These are phyloP conservation scores for Camelina laxa DNA, from an alignment of 345 rosid genomes.

Conservation along the genomic window DNA sequence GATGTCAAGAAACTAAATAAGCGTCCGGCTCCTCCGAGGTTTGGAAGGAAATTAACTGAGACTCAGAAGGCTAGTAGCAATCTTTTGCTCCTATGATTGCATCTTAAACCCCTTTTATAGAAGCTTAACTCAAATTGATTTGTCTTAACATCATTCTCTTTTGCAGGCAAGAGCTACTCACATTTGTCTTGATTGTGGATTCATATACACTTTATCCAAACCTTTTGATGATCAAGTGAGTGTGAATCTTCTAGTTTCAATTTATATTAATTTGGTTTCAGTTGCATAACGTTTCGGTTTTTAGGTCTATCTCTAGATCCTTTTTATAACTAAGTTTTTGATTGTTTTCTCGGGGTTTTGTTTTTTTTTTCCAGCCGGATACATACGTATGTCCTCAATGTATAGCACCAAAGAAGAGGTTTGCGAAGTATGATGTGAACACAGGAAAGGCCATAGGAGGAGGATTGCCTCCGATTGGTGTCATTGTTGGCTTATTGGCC, in stretches of 20 bases:
- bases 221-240: conserved; percentile 86
- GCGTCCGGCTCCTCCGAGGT: conserved; percentile 97
- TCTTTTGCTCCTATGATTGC: not conserved
- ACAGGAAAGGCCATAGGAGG: conserved; percentile 91
- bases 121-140: not conserved
- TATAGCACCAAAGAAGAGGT: conserved; percentile 90
- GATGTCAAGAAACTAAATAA: conserved; percentile 86
- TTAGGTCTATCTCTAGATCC: not conserved
- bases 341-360: not conserved
- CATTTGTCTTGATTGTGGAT: conserved; percentile 97
- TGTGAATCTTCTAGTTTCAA: conserved; percentile 16
- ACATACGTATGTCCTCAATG: conserved; percentile 90
- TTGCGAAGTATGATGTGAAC: conserved; percentile 77
- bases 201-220: conserved; percentile 73
- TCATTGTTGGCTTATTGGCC: conserved; percentile 73
- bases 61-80: conserved; percentile 72
- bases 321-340: not conserved
- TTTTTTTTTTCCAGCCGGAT: conserved; percentile 84
- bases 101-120: not conserved
- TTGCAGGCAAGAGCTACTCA: conserved; percentile 90
- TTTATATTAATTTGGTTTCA: not conserved
- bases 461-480: conserved; percentile 92
- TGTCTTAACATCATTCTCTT: conserved; percentile 13
- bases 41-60: conserved; percentile 90
- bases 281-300: not conserved